phyloP scores from a whole-genome alignment of 805 yeast genomes.

The Pichia pseudocactophila region DNA sequence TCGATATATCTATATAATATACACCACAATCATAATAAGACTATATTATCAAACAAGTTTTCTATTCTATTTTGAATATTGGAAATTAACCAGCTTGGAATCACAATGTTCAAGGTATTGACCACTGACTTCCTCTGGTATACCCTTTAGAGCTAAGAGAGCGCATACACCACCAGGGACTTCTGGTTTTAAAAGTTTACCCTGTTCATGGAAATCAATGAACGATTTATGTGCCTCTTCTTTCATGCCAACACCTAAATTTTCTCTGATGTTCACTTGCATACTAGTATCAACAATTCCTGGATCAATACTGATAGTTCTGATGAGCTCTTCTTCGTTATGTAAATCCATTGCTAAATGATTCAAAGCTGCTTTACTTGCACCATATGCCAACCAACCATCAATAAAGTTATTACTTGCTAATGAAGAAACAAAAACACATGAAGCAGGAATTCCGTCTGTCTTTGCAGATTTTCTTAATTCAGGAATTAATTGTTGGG shows the following conservation, averaged over 20 bases:
- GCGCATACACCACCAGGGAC: constrained; percentile 69
- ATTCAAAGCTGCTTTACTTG: constrained; percentile 86
- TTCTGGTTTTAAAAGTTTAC: constrained; percentile 54
- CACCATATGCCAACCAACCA: constrained; percentile 90
- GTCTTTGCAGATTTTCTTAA: constrained; percentile 37
- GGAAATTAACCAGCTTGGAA: constrained; percentile 3
- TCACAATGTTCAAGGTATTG: constrained; percentile 44
- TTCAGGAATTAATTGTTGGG: constrained; percentile 40
- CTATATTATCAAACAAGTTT: neutral
- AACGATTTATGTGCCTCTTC: constrained; percentile 53
- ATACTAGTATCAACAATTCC: constrained; percentile 90
- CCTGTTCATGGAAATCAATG: constrained; percentile 48
- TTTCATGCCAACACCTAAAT: constrained; percentile 53
- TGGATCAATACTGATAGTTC: constrained; percentile 72
- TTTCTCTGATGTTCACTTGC: constrained; percentile 75
- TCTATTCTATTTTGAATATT: neutral
- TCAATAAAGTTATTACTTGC: constrained; percentile 57
- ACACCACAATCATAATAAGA: neutral
- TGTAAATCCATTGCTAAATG: constrained; percentile 62
- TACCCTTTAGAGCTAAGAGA: constrained; percentile 54
- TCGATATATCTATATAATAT: no score
- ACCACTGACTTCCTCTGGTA: constrained; percentile 55
- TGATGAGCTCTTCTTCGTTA: constrained; percentile 49
- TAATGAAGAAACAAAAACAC: constrained; percentile 76
- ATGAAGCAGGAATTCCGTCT: constrained; percentile 6